phyloP scores from a whole-genome alignment of 306 rosid genomes.

The Lotus japonicus region DNA sequence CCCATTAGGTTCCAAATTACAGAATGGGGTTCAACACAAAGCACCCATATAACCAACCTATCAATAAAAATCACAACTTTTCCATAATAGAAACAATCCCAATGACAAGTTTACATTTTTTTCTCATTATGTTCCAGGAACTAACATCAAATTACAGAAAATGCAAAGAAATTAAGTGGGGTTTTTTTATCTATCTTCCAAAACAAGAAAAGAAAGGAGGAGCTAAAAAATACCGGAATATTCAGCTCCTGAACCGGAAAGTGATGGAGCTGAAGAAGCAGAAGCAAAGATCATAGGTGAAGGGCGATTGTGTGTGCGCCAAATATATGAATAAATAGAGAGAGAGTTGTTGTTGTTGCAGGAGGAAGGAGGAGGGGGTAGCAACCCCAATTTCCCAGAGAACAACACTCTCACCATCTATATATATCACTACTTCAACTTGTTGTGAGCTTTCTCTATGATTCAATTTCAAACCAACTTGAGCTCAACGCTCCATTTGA shows the following conservation, averaged over 20 bases:
- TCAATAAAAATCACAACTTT: background rate
- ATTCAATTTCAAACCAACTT: too few species aligned
- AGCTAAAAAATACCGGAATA: constrained; percentile 39
- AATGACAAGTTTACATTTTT: background rate
- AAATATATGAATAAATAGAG: constrained; percentile 2
- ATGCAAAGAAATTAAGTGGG: background rate
- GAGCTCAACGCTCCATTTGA: too few species aligned
- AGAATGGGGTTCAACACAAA: background rate
- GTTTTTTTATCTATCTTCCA: background rate
- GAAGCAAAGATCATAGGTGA: constrained; percentile 10
- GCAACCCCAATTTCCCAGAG: background rate
- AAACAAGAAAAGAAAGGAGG: background rate
- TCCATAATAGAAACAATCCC: background rate
- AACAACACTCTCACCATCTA: too few species aligned
- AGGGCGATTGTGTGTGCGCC: background rate
- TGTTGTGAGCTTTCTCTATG: too few species aligned
- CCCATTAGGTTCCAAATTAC: background rate
- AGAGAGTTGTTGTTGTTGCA: too few species aligned
- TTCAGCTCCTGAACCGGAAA: constrained; percentile 56
- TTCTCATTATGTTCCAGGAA: background rate
- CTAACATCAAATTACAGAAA: background rate
- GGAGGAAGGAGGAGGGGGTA: too few species aligned
- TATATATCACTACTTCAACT: too few species aligned
- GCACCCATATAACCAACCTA: background rate
- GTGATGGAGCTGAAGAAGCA: constrained; percentile 51